Percentiles rank a stretch among this genome's conserved stretches.
These are phyloP conservation scores for Metarhizium sp. DNA, from an alignment of 2,329 filamentous ascomycete genomes.

Conservation along the genomic window DNA sequence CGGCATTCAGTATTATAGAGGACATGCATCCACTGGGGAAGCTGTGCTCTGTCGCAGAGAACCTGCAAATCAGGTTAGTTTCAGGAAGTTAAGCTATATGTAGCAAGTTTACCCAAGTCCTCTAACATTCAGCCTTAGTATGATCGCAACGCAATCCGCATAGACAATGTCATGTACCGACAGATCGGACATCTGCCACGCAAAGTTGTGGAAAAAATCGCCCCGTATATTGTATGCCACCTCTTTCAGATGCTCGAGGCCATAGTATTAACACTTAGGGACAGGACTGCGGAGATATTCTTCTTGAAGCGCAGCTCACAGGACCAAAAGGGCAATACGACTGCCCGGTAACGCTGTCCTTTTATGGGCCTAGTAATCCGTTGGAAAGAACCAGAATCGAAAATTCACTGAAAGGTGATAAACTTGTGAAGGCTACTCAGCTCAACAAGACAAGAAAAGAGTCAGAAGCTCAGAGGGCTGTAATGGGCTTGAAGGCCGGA, in stretches of 20 bases:
- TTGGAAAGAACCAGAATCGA: slow-evolving; percentile 45
- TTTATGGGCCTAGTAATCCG: slow-evolving; percentile 59
- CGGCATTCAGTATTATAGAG: slow-evolving; percentile 50
- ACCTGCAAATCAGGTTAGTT: slow-evolving; percentile 46
- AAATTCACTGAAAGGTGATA: slow-evolving; percentile 52
- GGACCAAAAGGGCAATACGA: slow-evolving; percentile 59
- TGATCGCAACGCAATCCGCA: slow-evolving; percentile 67
- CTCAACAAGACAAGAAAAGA: slow-evolving; percentile 43
- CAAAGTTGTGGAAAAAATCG: slow-evolving; percentile 58
- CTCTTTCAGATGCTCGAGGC: neutral
- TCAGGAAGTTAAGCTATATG: neutral
- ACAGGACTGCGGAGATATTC: slow-evolving; percentile 47
- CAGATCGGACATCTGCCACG: slow-evolving; percentile 76
- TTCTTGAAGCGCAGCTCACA: slow-evolving; percentile 60
- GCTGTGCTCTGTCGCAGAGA: slow-evolving; percentile 55
- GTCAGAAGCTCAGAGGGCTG: slow-evolving; percentile 42
- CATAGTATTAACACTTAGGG: neutral
- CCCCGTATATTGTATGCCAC: slow-evolving; percentile 54
- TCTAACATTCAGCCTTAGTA: slow-evolving; percentile 29
- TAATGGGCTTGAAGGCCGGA: slow-evolving; percentile 28
- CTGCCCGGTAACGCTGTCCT: slow-evolving; percentile 58
- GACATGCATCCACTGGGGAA: slow-evolving; percentile 53
- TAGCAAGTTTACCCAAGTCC: neutral
- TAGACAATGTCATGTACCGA: slow-evolving; percentile 63
- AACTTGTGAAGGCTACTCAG: slow-evolving; percentile 49